These are phyloP conservation scores for Malus hybrid DNA, from an alignment of 331 rosid species.

Conservation along the genomic window DNA sequence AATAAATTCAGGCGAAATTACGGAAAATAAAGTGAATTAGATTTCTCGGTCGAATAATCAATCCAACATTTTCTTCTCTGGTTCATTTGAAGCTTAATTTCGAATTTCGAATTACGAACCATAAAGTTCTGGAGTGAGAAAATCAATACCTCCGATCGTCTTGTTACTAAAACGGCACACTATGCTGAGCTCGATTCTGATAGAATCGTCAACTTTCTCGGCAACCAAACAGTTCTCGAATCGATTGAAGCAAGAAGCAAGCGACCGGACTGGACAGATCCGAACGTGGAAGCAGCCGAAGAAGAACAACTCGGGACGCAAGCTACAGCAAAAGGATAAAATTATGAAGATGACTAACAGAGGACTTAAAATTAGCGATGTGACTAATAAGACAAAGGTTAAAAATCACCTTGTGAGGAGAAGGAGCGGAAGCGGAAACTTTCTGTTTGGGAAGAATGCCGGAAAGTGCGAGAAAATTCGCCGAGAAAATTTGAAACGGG, in stretches of 20 bases:
- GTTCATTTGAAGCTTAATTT: conserved; percentile 5
- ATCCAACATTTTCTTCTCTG: neutral
- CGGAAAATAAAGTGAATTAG: neutral
- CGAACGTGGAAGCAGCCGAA: neutral
- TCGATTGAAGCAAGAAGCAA: neutral
- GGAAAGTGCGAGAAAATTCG: conserved; percentile 11
- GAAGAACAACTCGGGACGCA: neutral
- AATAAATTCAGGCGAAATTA: neutral
- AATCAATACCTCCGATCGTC: neutral
- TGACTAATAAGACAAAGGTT: conserved; percentile 9
- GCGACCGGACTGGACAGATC: conserved; percentile 20
- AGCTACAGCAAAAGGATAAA: neutral
- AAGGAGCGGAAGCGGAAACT: neutral
- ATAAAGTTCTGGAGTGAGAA: neutral
- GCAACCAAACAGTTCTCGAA: neutral
- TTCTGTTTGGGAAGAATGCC: conserved; percentile 25
- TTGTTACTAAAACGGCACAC: neutral
- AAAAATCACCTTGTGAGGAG: conserved; percentile 25
- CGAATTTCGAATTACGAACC: too few relatives aligned
- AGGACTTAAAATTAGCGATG: neutral
- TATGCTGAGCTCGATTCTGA: neutral
- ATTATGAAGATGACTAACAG: neutral
- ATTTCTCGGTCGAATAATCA: neutral
- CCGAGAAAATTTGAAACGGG: conserved; percentile 7
- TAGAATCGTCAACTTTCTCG: neutral